Conservation (phyloP, 164 flowering plant genomes). For the Annona squamosa region DNA sequence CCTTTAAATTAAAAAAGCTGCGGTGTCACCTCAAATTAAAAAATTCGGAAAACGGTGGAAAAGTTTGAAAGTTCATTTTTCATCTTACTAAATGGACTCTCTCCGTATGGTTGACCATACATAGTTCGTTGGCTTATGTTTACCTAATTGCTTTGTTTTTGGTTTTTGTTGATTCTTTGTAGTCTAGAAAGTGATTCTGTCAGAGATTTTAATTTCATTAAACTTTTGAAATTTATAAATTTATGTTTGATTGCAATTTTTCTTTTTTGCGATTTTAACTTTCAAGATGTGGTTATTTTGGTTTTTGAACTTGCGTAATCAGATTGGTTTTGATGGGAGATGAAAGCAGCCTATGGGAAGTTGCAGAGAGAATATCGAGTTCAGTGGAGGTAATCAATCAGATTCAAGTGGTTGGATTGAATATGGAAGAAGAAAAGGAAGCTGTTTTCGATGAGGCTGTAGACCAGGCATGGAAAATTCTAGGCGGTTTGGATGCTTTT, state of each 20-base stretch:
- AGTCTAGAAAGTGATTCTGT: background rate
- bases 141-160: background rate
- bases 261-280: background rate
- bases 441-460: conserved; percentile 54
- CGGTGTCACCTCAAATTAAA: too few relatives aligned
- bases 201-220: too few relatives aligned
- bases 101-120: background rate
- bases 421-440: conserved; percentile 64
- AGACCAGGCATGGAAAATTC: conserved; percentile 37
- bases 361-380: conserved; percentile 35
- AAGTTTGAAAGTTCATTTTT: too few relatives aligned
- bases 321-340: conserved; percentile 88
- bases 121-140: background rate
- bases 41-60: too few relatives aligned
- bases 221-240: background rate
- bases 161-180: background rate
- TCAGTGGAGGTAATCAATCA: conserved; percentile 24
- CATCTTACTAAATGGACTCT: too few relatives aligned
- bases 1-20: too few relatives aligned
- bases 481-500: conserved; percentile 71
- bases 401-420: conserved; percentile 64
- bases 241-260: background rate
- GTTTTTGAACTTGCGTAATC: background rate
- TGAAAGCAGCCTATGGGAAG: conserved; percentile 30
- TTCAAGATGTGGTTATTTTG: background rate